Evolutionary conservation across 257 asterid species (phyloP).

Genomic region (Solanum piurae): DNA sequence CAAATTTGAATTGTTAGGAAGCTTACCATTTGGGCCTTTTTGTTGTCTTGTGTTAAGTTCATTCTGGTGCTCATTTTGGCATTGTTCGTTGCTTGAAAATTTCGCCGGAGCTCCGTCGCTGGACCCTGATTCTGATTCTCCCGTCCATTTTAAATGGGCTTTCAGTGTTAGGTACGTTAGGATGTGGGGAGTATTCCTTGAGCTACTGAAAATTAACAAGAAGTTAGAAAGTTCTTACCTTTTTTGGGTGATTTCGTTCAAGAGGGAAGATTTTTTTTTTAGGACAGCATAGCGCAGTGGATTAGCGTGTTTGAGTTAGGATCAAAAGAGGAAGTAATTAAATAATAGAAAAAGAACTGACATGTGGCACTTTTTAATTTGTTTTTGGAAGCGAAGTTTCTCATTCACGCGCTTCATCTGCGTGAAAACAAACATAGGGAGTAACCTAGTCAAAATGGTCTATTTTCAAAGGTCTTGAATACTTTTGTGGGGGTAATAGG

Average conservation of each 20-base stretch:
- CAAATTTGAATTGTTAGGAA: not conserved
- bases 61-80: not conserved
- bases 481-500: not conserved
- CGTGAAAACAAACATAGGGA: not conserved
- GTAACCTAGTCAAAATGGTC: not conserved
- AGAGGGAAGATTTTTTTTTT: not conserved
- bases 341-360: not conserved
- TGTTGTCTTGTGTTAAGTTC: not conserved
- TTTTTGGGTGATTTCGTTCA: not conserved
- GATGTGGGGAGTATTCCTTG: not conserved
- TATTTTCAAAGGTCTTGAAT: not conserved
- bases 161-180: not conserved
- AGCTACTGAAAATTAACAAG: not conserved
- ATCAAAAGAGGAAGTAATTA: slow-evolving; percentile 13
- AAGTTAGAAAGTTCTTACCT: not conserved
- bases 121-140: not conserved
- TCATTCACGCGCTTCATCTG: not conserved
- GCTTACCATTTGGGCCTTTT: not conserved
- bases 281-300: slow-evolving; percentile 41
- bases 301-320: slow-evolving; percentile 42
- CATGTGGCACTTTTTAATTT: not conserved
- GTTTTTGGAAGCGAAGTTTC: not conserved
- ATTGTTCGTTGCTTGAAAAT: not conserved
- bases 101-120: rapidly evolving
- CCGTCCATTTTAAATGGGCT: not conserved